Percentiles rank a stretch among this genome's conserved stretches.
These are phyloP conservation scores for Capronia epimyces DNA, from an alignment of 2,329 filamentous ascomycete genomes.

Conservation along the genomic window DNA sequence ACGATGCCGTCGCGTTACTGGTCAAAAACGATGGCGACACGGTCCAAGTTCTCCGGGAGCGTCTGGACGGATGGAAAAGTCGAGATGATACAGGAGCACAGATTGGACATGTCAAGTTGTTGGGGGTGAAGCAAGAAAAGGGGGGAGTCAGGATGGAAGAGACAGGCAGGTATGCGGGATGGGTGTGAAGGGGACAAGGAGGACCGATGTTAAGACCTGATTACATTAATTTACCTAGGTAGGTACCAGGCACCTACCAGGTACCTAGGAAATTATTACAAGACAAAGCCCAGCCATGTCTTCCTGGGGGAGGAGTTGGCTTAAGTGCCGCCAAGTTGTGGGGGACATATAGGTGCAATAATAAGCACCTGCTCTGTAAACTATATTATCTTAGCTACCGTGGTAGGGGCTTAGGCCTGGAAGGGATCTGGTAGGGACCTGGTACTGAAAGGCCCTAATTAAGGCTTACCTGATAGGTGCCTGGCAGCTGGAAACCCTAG, in stretches of 20 bases:
- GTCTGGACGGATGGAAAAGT: constrained; percentile 62
- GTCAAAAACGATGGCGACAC: constrained; percentile 67
- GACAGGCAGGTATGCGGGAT: constrained; percentile 36
- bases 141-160: constrained; percentile 42
- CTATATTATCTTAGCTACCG: no score
- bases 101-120: constrained; percentile 41
- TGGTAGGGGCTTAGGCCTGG: no score
- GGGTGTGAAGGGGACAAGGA: constrained; percentile 30
- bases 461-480: no score
- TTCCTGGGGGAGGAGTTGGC: no score
- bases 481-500: no score
- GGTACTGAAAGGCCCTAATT: no score
- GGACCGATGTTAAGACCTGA: not conserved
- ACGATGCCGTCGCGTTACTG: constrained; percentile 79
- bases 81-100: constrained; percentile 40
- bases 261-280: no score
- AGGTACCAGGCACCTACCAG: no score
- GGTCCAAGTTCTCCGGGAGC: constrained; percentile 53
- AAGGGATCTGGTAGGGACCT: not conserved
- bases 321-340: no score
- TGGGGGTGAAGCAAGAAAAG: constrained; percentile 44
- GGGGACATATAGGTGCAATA: no score
- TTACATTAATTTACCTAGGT: not conserved
- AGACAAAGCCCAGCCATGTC: no score
- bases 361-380: no score